Evolutionary conservation across 2,329 filamentous ascomycete genomes (phyloP).

Genomic region (Pseudocercospora cruenta): DNA sequence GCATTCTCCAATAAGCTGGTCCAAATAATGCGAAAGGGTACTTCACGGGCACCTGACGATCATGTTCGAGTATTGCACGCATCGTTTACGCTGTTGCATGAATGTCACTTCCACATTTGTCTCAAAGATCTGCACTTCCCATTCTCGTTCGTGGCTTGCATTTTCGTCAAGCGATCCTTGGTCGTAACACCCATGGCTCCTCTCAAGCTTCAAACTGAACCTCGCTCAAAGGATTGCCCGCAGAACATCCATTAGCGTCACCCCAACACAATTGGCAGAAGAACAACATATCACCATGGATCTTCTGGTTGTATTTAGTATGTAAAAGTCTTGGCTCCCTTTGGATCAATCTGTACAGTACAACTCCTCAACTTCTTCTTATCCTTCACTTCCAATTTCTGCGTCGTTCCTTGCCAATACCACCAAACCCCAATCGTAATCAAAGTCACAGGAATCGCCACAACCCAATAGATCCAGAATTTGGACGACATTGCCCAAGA

Average conservation of each 20-base stretch:
- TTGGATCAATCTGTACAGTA: not conserved
- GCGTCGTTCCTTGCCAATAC: slow-evolving; percentile 18
- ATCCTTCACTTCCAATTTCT: not conserved
- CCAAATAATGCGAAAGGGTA: no score
- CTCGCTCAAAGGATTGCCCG: not conserved
- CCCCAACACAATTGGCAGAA: not conserved
- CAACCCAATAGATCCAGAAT: slow-evolving; percentile 27
- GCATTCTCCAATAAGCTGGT: not conserved
- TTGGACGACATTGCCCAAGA: slow-evolving; percentile 19
- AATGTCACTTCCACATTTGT: no score
- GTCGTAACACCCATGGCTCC: not conserved
- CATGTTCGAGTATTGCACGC: no score
- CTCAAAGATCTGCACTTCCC: no score
- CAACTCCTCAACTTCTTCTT: not conserved
- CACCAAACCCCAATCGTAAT: slow-evolving; percentile 20
- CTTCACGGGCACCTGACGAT: no score
- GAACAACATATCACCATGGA: no score
- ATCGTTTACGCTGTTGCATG: not conserved
- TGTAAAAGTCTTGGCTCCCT: not conserved
- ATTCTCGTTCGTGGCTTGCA: not conserved
- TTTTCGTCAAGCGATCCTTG: not conserved
- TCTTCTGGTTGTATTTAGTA: not conserved
- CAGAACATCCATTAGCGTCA: slow-evolving; percentile 3
- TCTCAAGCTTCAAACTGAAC: slow-evolving; percentile 7
- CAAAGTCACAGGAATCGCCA: slow-evolving; percentile 19